phyloP scores from a whole-genome alignment of 2,329 filamentous ascomycete genomes.

The Mycosphaerelloides madeirae region DNA sequence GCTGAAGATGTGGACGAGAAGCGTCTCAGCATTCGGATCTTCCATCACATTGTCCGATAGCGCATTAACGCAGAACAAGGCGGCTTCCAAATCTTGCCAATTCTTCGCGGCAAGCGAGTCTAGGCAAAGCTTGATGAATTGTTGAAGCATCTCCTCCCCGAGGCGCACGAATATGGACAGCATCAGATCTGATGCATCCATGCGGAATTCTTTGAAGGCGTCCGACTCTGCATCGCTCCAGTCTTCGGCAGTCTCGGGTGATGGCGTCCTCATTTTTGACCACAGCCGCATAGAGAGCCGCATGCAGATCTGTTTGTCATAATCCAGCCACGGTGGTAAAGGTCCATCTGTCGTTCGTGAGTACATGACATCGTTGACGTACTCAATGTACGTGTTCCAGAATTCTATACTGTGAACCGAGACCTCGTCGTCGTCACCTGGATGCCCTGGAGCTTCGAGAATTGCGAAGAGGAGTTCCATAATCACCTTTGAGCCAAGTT shows the following conservation, averaged over 20 bases:
- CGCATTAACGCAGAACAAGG: constrained; percentile 59
- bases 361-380: constrained; percentile 55
- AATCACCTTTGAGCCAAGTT: constrained; percentile 49
- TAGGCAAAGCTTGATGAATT: constrained; percentile 43
- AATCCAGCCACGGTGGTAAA: constrained; percentile 52
- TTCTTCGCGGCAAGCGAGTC: constrained; percentile 37
- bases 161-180: constrained; percentile 63
- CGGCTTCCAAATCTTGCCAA: constrained; percentile 51
- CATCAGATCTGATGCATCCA: constrained; percentile 74
- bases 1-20: constrained; percentile 59
- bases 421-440: constrained; percentile 68
- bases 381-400: constrained; percentile 71
- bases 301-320: constrained; percentile 57
- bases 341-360: constrained; percentile 42
- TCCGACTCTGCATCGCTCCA: constrained; percentile 64
- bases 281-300: constrained; percentile 40
- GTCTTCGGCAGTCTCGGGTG: constrained; percentile 48
- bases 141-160: constrained; percentile 42
- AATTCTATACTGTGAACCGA: constrained; percentile 73
- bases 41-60: constrained; percentile 63
- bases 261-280: constrained; percentile 50
- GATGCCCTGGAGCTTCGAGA: constrained; percentile 60
- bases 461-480: constrained; percentile 57
- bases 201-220: constrained; percentile 56
- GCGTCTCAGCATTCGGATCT: constrained; percentile 53